These are phyloP conservation scores for Mucor ambiguus DNA, from an alignment of 371 early-diverging fungal genomes.

Conservation along the genomic window DNA sequence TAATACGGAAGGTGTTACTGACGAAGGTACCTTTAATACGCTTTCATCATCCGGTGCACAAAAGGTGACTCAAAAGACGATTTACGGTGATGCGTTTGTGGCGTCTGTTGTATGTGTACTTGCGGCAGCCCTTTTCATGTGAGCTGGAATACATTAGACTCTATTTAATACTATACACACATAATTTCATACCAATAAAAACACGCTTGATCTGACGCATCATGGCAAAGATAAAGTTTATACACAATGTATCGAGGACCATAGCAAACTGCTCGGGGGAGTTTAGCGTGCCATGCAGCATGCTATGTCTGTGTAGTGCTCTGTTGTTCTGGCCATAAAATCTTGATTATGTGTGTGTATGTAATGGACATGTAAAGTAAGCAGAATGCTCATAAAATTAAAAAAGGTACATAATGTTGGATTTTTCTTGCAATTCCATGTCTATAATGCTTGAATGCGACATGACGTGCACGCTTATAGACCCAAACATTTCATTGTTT, in stretches of 20 bases:
- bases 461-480: not conserved
- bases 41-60: slow-evolving; percentile 1
- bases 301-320: not conserved
- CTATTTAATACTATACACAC: not conserved
- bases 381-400: not conserved
- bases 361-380: not conserved
- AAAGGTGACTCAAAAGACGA: not conserved
- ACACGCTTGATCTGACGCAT: not conserved
- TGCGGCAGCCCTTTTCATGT: slow-evolving; percentile 16
- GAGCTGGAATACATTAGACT: not conserved
- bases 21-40: not conserved
- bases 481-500: not conserved
- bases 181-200: not conserved
- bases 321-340: not conserved
- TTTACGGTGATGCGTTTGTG: slow-evolving; percentile 17
- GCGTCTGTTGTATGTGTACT: slow-evolving; percentile 15
- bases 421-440: not conserved
- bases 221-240: not conserved
- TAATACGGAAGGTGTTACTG: slow-evolving; percentile 14
- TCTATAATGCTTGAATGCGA: not conserved
- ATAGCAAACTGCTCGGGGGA: too few species aligned
- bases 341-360: slow-evolving; percentile 5
- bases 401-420: not conserved
- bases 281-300: not conserved
- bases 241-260: too few species aligned